Base-by-base conservation (phyloP, 257 asterid genomes). In the Lycium barbarum region DNA sequence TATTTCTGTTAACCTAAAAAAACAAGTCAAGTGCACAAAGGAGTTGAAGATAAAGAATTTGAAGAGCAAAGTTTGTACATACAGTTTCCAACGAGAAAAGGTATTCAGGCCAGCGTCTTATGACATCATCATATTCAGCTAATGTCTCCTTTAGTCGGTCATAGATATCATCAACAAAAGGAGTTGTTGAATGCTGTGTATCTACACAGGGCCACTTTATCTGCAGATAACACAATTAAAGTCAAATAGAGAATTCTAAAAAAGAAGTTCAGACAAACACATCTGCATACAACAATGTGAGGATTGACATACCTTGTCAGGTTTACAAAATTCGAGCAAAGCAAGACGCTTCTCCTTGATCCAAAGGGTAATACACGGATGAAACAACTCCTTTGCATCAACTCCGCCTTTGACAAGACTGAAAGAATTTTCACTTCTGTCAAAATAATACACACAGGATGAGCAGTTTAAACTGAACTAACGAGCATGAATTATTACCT, bases 101-200 rank as follows among this genome's bases (percentile, higher is more conserved):
- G 81, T 96, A 96, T 84, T 96, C 99, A 1, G 98, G 99, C 99
- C 99, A 96, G 53, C 98, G 95, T 72, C 93, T 89, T 82, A 96
- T 93, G 62, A 96, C 90, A 86, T 92, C 93, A 79, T 96, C 96
- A 76, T 93, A 96, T 70, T 95, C 98, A 8, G 87, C 85, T 73
- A 96, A 92, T 3, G 93, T 92, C 89, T 95, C 98, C 89, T 91
- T 93, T 86, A 96, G 80, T 80, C 87, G 94, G 84, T 86, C 90
- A 84, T 96, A 96, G 70, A 95, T 90, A 81, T 91, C 97, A 82
- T 93, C 95, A 57, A 91, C 85, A 90, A 95, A 96, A 57, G 98
- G 92, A 83, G 95, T 88, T 26, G 95, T 91, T 18, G 93, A 89
- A 18, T 86, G 89, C 68, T 84, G 91, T 3, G 89, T 80, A 51